Percentiles rank a stretch among this genome's conserved stretches.
phyloP scores from a whole-genome alignment of 2,329 filamentous ascomycete species.

The Alternaria atra region DNA sequence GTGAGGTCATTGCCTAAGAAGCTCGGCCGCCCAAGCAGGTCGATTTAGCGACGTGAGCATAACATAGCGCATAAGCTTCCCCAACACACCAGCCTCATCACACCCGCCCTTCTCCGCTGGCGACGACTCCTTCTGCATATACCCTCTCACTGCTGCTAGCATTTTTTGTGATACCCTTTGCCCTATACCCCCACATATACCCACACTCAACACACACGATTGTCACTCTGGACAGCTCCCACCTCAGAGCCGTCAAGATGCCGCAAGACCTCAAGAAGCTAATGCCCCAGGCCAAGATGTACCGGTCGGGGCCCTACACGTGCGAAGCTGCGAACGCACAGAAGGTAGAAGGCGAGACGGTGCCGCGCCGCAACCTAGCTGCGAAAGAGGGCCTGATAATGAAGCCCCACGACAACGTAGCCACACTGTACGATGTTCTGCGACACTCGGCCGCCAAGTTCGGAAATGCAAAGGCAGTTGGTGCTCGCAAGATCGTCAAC shows the following conservation, averaged over 20 bases:
- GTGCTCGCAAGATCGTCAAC: slow-evolving; percentile 76
- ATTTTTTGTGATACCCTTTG: slow-evolving; percentile 32
- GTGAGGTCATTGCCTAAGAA: slow-evolving; percentile 34
- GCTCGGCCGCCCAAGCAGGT: slow-evolving; percentile 22
- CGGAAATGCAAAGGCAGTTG: slow-evolving; percentile 64
- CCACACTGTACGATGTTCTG: slow-evolving; percentile 82
- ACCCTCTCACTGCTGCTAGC: slow-evolving; percentile 22
- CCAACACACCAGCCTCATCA: slow-evolving; percentile 13
- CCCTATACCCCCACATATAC: slow-evolving; percentile 14
- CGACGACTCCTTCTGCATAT: slow-evolving; percentile 23
- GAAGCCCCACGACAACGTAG: slow-evolving; percentile 72
- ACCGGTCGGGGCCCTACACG: slow-evolving; percentile 76
- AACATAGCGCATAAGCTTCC: slow-evolving; percentile 21
- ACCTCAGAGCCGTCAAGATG: slow-evolving; percentile 35
- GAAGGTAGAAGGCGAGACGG: slow-evolving; percentile 81
- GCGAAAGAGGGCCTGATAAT: slow-evolving; percentile 75
- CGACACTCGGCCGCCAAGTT: slow-evolving; percentile 69
- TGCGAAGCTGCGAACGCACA: slow-evolving; percentile 74
- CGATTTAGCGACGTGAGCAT: slow-evolving; percentile 18
- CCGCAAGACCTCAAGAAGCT: slow-evolving; percentile 58
- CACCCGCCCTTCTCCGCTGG: slow-evolving; percentile 34
- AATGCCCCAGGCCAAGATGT: slow-evolving; percentile 57
- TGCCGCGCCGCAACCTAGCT: slow-evolving; percentile 77
- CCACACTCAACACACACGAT: slow-evolving; percentile 21
- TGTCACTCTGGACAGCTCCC: slow-evolving; percentile 12